phyloP scores from a whole-genome alignment of 148 eudicot genomes.

The Chenopodium formosanum region DNA sequence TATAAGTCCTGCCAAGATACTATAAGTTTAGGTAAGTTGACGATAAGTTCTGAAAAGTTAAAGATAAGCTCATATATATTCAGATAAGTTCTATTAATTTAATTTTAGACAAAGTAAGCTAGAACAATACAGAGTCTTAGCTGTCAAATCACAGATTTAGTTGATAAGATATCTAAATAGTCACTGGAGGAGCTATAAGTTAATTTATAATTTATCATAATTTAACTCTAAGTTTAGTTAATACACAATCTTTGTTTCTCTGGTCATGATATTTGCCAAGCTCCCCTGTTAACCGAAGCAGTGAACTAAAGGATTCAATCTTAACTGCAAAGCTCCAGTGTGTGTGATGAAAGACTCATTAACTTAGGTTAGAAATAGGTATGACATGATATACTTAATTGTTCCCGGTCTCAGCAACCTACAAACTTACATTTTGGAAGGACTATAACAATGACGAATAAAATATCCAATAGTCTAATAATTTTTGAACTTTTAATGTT shows the following conservation, averaged over 20 bases:
- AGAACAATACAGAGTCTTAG: not conserved
- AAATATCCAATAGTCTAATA: not conserved
- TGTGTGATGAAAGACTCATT: not conserved
- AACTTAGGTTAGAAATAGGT: not conserved
- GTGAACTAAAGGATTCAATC: not conserved
- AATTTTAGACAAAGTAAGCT: too few species aligned
- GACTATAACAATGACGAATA: not conserved
- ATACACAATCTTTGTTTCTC: not conserved
- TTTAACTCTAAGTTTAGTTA: not conserved
- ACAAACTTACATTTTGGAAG: not conserved
- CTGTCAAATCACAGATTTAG: not conserved
- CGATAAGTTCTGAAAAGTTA: too few species aligned
- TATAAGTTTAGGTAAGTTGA: too few species aligned
- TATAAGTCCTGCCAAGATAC: too few species aligned
- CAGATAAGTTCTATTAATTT: too few species aligned
- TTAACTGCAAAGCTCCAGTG: not conserved
- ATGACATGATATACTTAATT: not conserved
- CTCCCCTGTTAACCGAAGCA: not conserved
- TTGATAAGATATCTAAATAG: not conserved
- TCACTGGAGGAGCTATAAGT: too few species aligned
- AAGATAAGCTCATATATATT: too few species aligned
- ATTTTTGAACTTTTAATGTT: not conserved
- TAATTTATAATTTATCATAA: not conserved
- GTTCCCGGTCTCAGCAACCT: not conserved
- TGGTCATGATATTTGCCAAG: not conserved